These are phyloP conservation scores for Crithidia fasciculata DNA, from an alignment of 208 protist genomes.

Conservation along the genomic window DNA sequence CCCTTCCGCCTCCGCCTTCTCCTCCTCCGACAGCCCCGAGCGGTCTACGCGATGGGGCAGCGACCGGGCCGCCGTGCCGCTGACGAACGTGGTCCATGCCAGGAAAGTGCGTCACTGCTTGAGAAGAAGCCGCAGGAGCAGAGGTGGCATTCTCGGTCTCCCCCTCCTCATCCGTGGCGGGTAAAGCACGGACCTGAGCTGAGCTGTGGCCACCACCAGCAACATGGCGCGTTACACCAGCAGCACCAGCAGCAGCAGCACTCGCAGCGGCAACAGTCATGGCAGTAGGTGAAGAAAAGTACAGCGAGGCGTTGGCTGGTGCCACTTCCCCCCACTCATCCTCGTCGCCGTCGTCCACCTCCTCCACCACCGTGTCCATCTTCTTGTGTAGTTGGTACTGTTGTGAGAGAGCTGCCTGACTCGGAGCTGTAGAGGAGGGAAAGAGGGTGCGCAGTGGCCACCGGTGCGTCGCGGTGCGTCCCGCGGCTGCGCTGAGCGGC, in stretches of 20 bases:
- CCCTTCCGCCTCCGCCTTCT: too few species aligned
- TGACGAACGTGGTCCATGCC: conserved; percentile 21
- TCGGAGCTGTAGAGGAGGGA: neutral
- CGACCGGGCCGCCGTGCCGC: conserved; percentile 5
- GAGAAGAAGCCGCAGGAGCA: neutral
- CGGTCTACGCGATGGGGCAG: neutral
- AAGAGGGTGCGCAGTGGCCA: conserved; percentile 15
- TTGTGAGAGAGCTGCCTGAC: neutral
- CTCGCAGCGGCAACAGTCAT: too few species aligned
- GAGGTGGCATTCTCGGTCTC: neutral
- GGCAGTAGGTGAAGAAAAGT: too few species aligned
- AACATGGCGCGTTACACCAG: too few species aligned
- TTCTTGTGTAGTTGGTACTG: conserved; percentile 31
- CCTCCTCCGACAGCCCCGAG: neutral
- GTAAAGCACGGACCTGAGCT: too few species aligned
- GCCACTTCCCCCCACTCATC: neutral
- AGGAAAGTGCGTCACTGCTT: neutral
- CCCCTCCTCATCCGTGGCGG: neutral
- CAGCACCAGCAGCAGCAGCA: too few species aligned
- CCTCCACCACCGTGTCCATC: conserved; percentile 10
- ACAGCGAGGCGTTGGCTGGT: too few species aligned
- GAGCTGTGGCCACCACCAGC: too few species aligned
- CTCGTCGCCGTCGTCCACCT: neutral
- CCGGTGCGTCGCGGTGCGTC: neutral
- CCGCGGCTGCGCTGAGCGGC: neutral